phyloP scores from a whole-genome alignment of 768 basidiomycete genomes.

The Tylopilus balloui region DNA sequence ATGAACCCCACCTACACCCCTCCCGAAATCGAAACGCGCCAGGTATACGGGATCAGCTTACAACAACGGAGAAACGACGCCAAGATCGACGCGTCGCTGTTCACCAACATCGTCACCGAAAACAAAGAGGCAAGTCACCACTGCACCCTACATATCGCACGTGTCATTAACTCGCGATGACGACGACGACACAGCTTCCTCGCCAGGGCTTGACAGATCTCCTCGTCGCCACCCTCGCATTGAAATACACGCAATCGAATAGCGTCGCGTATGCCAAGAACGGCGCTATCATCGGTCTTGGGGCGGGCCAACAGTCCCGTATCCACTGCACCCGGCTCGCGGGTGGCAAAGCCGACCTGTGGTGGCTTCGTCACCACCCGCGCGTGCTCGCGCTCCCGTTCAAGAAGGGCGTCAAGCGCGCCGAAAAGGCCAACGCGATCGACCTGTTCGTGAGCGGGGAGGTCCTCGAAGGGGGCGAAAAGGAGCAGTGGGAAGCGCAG shows the following conservation, averaged over 20 bases:
- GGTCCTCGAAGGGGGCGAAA: conserved; percentile 83
- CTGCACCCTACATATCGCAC: neutral
- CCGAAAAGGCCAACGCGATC: conserved; percentile 98
- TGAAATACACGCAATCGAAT: conserved; percentile 99
- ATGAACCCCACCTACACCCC: conserved; percentile 86
- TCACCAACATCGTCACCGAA: conserved; percentile 83
- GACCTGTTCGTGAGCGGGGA: conserved; percentile 94
- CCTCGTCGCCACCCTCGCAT: conserved; percentile 91
- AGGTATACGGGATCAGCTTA: conserved; percentile 88
- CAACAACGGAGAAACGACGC: conserved; percentile 89
- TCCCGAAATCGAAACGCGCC: conserved; percentile 79
- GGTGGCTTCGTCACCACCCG: conserved; percentile 98
- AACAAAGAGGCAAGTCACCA: conserved; percentile 72
- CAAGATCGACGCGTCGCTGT: conserved; percentile 77
- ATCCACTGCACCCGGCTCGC: conserved; percentile 99
- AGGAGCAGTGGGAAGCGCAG: conserved; percentile 82
- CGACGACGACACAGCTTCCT: conserved; percentile 52
- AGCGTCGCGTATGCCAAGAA: conserved; percentile 92
- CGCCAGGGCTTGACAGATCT: conserved; percentile 78
- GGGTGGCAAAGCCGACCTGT: conserved; percentile 95
- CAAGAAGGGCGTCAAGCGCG: conserved; percentile 96
- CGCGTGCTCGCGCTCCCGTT: conserved; percentile 90
- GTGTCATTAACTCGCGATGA: neutral
- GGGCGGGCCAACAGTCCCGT: conserved; percentile 97
- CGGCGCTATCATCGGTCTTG: conserved; percentile 91